Percentiles rank a stretch among this genome's conserved stretches.
phyloP scores from a whole-genome alignment of 148 eudicot species.

The Hydrangea macrophylla region DNA sequence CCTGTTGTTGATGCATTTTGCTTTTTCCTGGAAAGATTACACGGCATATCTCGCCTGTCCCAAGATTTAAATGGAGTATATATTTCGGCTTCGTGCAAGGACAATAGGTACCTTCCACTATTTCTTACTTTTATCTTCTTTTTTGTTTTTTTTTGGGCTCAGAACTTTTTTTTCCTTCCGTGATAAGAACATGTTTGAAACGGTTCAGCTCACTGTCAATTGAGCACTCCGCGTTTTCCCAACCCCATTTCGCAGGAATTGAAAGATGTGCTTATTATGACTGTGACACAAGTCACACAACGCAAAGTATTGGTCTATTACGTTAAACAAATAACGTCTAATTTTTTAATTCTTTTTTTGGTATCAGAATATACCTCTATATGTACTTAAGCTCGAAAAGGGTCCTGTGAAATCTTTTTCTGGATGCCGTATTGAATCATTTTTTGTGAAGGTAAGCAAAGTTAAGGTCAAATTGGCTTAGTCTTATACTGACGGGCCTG shows the following conservation, averaged over 20 bases:
- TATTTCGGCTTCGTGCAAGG: slow-evolving; percentile 92
- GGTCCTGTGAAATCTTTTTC: slow-evolving; percentile 80
- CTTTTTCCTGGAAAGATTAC: slow-evolving; percentile 55
- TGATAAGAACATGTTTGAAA: not conserved
- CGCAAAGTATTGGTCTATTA: no score
- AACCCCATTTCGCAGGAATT: not conserved
- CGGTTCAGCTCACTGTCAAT: not conserved
- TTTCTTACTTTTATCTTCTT: no score
- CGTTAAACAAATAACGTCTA: no score
- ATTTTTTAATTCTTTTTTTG: slow-evolving; percentile 6
- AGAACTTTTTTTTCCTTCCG: not conserved
- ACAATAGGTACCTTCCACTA: slow-evolving; percentile 59
- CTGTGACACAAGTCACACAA: not conserved
- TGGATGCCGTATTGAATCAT: slow-evolving; percentile 68
- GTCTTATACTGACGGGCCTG: not conserved
- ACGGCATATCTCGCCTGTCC: slow-evolving; percentile 89
- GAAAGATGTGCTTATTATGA: not conserved
- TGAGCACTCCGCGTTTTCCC: not conserved
- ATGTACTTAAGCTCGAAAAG: slow-evolving; percentile 74
- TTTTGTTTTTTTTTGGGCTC: not conserved
- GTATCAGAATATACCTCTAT: slow-evolving; percentile 84
- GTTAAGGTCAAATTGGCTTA: not conserved
- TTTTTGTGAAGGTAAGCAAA: slow-evolving; percentile 71
- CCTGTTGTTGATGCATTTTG: not conserved
- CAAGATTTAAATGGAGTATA: slow-evolving; percentile 79